Evolutionary conservation across 2,329 filamentous ascomycete genomes (phyloP), one percentile per base, ranked within the genome.

Genomic region (Ophiostoma sp.): DNA sequence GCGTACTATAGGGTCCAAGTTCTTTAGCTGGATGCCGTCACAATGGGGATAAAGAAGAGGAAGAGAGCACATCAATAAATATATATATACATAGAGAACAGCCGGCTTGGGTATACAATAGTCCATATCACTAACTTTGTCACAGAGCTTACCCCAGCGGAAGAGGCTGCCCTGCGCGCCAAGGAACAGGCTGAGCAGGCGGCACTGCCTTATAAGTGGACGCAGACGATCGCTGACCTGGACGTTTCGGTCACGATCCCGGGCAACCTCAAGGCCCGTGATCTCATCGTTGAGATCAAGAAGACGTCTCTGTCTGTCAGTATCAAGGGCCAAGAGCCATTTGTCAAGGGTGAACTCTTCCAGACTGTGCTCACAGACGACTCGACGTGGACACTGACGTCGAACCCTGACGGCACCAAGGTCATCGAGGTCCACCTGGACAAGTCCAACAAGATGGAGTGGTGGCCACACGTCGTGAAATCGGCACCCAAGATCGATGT

Each of bases 181-280:
- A 88, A 89, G 77, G 93, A 99, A 81, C 83, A 85, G 68, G 90
- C 89, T 74, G 95, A 99, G 81, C 95, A 99, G 82, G 90, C 88
- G 58, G 86, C 89, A 38, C 88, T 99, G 58, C 95, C 95, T 0
- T 99, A 99, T 87, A 95, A 96, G 81, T 99, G 95, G 95, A 90
- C 86, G 11, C 95, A 99, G 81, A 93, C 90, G 38, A 97, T 99
- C 77, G 84, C 84, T 73, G 95, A 98, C 76, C 81, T 97, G 70
- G 92, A 97, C 76, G 81, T 98, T 75, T 89, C 85, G 66, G 84
- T 96, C 69, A 82, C 85, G 41, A 87, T 99, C 0, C 90, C 94
- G 0, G 89, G 85, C 38, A 96, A 93, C 78, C 82, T 94, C 73
- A 96, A 96, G 80, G 92, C 88, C 52, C 86, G 85, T 73, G 95